Conservation (phyloP, 2,329 filamentous ascomycete species). For the Passalora sequoiae region DNA sequence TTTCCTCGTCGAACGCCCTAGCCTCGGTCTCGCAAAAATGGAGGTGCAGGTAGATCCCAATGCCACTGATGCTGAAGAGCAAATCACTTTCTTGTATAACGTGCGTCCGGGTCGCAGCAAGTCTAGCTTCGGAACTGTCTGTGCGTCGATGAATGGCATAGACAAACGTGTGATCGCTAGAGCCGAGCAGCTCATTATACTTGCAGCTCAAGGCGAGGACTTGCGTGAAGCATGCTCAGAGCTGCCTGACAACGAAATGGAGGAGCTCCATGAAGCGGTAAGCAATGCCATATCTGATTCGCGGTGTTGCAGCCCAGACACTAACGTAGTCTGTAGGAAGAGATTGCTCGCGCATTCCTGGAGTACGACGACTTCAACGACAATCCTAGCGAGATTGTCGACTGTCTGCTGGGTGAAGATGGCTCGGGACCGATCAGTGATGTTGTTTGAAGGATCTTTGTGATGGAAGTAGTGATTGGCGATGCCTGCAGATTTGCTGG, state of each 20-base stretch:
- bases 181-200: constrained; percentile 65
- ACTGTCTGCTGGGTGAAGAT: constrained; percentile 28
- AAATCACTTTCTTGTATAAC: constrained; percentile 40
- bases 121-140: constrained; percentile 78
- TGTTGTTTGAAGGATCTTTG: too few species aligned
- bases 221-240: constrained; percentile 66
- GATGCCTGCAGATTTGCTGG: too few species aligned
- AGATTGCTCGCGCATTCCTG: constrained; percentile 42
- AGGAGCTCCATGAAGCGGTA: constrained; percentile 64
- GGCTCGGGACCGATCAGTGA: background rate
- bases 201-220: constrained; percentile 69
- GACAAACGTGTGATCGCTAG: constrained; percentile 65
- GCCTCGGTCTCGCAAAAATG: constrained; percentile 64
- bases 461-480: too few species aligned
- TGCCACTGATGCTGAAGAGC: constrained; percentile 51
- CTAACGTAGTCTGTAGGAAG: constrained; percentile 32
- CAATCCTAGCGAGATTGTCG: constrained; percentile 35
- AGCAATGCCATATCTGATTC: constrained; percentile 18
- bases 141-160: constrained; percentile 82
- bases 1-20: constrained; percentile 48
- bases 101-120: constrained; percentile 59
- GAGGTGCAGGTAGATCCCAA: constrained; percentile 58
- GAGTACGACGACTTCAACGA: constrained; percentile 34
- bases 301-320: background rate
- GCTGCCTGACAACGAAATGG: constrained; percentile 58